Percentiles rank a stretch among this genome's conserved stretches.
Evolutionary conservation across 345 rosid genomes (phyloP).

Genomic region (Ricinus communis): DNA sequence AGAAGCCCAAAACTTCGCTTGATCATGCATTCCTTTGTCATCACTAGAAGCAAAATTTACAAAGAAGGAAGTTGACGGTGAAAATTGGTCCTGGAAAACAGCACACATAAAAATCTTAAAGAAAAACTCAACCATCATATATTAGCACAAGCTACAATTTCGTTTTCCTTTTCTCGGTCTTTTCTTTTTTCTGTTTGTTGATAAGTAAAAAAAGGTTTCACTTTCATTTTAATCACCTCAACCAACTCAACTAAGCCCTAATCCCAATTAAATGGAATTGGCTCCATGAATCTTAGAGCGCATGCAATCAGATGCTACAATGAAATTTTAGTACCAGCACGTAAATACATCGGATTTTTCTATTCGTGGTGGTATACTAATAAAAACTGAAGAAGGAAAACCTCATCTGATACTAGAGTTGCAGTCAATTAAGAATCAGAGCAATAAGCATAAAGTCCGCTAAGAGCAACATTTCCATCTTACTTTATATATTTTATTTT

Average conservation of each 20-base stretch:
- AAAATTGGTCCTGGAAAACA: slow-evolving; percentile 48
- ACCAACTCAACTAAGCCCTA: background rate
- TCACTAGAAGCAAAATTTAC: slow-evolving; percentile 46
- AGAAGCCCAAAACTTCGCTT: slow-evolving; percentile 53
- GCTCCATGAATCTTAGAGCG: background rate
- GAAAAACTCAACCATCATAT: slow-evolving; percentile 14
- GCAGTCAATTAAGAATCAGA: background rate
- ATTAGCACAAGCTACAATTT: slow-evolving; percentile 5
- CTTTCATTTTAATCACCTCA: background rate
- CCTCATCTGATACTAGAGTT: background rate
- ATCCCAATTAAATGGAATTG: slow-evolving; percentile 1
- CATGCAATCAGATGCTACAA: background rate
- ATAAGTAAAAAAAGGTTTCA: background rate
- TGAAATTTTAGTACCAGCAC: slow-evolving; percentile 2
- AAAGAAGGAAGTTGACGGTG: slow-evolving; percentile 46
- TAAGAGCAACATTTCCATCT: background rate
- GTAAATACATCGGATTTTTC: background rate
- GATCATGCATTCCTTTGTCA: slow-evolving; percentile 35
- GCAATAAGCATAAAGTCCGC: slow-evolving; percentile 14
- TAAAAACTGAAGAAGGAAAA: background rate
- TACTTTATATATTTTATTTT: background rate
- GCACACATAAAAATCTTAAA: slow-evolving; percentile 21
- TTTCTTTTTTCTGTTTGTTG: background rate
- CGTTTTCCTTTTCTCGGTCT: background rate
- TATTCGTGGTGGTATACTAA: too few species aligned